Evolutionary conservation across 176 grass and related monocot species (phyloP).

Genomic region (Carex cristatella): DNA sequence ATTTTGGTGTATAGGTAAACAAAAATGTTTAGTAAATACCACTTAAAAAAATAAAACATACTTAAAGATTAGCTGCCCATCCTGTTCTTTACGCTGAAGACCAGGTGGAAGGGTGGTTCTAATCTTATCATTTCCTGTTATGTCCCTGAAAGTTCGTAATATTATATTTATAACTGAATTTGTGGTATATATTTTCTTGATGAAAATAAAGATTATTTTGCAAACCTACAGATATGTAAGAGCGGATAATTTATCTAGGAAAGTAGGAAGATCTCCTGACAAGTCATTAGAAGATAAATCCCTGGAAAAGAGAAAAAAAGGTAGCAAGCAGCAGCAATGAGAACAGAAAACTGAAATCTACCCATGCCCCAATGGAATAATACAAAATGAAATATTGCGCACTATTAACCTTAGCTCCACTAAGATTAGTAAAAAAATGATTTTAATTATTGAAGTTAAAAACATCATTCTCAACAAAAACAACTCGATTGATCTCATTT

Average conservation of each 20-base stretch:
- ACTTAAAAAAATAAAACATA: neutral
- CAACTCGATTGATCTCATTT: neutral
- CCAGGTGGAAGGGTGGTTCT: neutral
- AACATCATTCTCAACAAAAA: neutral
- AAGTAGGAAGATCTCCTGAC: conserved; percentile 32
- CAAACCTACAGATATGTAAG: conserved; percentile 38
- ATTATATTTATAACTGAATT: neutral
- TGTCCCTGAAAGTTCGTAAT: conserved; percentile 1
- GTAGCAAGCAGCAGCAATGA: neutral
- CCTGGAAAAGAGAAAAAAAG: neutral
- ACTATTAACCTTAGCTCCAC: neutral
- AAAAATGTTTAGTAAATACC: neutral
- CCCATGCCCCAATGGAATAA: too few species aligned
- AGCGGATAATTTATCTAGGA: conserved; percentile 23
- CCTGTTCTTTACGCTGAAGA: neutral
- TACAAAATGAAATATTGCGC: neutral
- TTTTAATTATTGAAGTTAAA: neutral
- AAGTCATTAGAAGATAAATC: conserved; percentile 38
- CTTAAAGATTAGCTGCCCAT: neutral
- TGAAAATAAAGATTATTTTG: neutral
- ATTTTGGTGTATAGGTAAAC: neutral
- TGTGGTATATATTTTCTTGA: too few species aligned
- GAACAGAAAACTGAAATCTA: neutral
- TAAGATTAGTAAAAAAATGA: neutral
- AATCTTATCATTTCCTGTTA: neutral